Evolutionary conservation across 2,329 filamentous ascomycete species (phyloP).

Genomic region (Fusarium sp.): DNA sequence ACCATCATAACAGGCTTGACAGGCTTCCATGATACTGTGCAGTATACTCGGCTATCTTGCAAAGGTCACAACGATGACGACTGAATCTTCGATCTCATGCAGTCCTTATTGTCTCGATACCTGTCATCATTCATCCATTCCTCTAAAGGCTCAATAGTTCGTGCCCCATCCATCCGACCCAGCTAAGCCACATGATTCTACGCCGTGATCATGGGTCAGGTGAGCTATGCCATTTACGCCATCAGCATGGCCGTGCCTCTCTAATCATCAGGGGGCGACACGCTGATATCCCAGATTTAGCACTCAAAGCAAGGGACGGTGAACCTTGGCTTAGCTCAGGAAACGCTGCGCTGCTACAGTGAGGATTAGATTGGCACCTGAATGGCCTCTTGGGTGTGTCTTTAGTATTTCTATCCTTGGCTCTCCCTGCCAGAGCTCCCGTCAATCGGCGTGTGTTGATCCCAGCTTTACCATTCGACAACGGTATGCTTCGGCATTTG

Average conservation of each 20-base stretch:
- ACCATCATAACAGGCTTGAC: constrained; percentile 19
- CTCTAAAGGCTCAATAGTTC: constrained; percentile 1
- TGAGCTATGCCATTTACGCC: constrained; percentile 44
- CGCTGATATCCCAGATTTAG: constrained; percentile 29
- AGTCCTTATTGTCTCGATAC: background rate
- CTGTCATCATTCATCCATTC: constrained; percentile 16
- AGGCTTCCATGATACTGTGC: background rate
- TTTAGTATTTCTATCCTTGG: background rate
- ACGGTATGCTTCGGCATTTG: constrained; percentile 27
- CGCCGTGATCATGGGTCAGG: constrained; percentile 43
- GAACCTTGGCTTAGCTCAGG: constrained; percentile 22
- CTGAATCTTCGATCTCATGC: constrained; percentile 9
- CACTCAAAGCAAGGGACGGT: constrained; percentile 29
- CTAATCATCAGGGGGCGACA: constrained; percentile 29
- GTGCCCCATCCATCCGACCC: constrained; percentile 22
- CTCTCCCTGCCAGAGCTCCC: constrained; percentile 24
- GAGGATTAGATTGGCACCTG: background rate
- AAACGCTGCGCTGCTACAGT: constrained; percentile 6
- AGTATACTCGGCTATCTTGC: constrained; percentile 2
- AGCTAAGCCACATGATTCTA: constrained; percentile 42
- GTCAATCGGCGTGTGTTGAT: constrained; percentile 34
- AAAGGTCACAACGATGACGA: constrained; percentile 15
- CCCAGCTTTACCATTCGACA: constrained; percentile 30
- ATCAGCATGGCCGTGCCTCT: constrained; percentile 33
- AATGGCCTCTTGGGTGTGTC: constrained; percentile 17